A percentile compares a stretch with the other conserved stretches of the same genome.
Evolutionary conservation across 1,139 yeast species (phyloP).

Genomic region (Debaryomyces robertsiae): DNA sequence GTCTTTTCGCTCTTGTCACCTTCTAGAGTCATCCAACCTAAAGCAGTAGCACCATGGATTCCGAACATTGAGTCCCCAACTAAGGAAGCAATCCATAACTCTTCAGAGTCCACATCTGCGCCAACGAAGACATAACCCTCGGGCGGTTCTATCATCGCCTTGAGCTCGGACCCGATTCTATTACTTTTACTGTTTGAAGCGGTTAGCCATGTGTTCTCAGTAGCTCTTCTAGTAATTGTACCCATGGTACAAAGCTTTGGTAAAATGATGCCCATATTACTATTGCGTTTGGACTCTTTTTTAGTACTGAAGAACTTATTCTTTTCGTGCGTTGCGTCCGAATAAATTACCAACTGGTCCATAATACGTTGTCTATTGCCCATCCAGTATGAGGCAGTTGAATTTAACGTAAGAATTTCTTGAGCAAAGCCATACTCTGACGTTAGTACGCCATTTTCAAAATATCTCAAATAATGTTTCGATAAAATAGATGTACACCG

Average conservation of each 20-base stretch:
- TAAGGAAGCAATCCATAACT: conserved; percentile 95
- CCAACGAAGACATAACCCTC: conserved; percentile 91
- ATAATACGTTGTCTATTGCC: conserved; percentile 83
- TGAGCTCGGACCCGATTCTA: conserved; percentile 90
- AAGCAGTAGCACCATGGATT: conserved; percentile 92
- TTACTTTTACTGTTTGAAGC: conserved; percentile 90
- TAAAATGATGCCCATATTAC: conserved; percentile 67
- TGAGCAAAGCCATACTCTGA: conserved; percentile 75
- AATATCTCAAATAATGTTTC: conserved; percentile 68
- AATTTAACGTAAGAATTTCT: conserved; percentile 74
- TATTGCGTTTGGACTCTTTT: conserved; percentile 24
- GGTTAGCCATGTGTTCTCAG: conserved; percentile 96
- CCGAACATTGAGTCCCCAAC: conserved; percentile 90
- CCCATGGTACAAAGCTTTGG: conserved; percentile 94
- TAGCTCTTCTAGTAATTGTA: conserved; percentile 93
- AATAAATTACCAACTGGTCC: conserved; percentile 80
- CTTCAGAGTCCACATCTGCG: conserved; percentile 98
- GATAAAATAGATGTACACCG: conserved; percentile 82
- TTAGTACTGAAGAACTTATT: conserved; percentile 30
- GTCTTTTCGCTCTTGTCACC: conserved; percentile 91
- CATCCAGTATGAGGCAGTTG: conserved; percentile 90
- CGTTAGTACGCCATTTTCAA: conserved; percentile 71
- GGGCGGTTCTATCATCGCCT: conserved; percentile 86
- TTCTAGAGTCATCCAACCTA: conserved; percentile 99
- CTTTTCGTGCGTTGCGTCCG: conserved; percentile 23